Evolutionary conservation across 164 flowering plant genomes (phyloP).

Genomic region (Nelumbo lutea): DNA sequence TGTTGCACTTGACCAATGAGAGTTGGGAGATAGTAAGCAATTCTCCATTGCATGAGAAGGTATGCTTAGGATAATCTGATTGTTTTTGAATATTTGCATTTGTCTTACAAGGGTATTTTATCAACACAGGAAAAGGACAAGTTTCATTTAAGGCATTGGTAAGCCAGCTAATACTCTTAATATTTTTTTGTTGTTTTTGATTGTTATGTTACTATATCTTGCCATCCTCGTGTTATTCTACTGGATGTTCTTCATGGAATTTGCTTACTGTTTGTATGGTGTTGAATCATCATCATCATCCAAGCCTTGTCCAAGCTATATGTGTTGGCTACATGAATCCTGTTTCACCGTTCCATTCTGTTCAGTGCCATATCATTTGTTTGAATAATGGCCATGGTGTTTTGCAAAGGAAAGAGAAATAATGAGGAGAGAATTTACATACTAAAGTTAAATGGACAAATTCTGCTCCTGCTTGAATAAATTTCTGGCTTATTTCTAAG

Average conservation of each 20-base stretch:
- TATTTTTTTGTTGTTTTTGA: not conserved
- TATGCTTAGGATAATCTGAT: constrained; percentile 8
- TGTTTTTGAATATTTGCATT: not conserved
- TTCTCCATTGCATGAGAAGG: constrained; percentile 25
- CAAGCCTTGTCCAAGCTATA: not conserved
- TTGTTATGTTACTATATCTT: too few species aligned
- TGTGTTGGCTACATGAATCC: not conserved
- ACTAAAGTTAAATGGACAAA: too few species aligned
- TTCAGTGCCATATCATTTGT: not conserved
- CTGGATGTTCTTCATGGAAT: too few species aligned
- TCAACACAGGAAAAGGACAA: constrained; percentile 17
- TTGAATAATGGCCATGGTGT: too few species aligned
- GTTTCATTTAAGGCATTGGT: constrained; percentile 20
- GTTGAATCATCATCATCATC: too few species aligned
- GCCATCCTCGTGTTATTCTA: too few species aligned
- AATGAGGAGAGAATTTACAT: too few species aligned
- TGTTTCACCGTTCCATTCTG: not conserved
- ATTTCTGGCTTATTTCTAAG: too few species aligned
- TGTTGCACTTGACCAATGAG: constrained; percentile 36
- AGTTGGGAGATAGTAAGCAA: constrained; percentile 33
- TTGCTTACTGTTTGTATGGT: too few species aligned
- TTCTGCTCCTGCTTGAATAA: too few species aligned
- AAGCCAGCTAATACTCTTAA: constrained; percentile 12
- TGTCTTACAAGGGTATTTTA: constrained; percentile 16
- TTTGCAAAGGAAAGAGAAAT: too few species aligned